Evolutionary conservation across 768 basidiomycete species (phyloP).

Genomic region (Russula foetens): DNA sequence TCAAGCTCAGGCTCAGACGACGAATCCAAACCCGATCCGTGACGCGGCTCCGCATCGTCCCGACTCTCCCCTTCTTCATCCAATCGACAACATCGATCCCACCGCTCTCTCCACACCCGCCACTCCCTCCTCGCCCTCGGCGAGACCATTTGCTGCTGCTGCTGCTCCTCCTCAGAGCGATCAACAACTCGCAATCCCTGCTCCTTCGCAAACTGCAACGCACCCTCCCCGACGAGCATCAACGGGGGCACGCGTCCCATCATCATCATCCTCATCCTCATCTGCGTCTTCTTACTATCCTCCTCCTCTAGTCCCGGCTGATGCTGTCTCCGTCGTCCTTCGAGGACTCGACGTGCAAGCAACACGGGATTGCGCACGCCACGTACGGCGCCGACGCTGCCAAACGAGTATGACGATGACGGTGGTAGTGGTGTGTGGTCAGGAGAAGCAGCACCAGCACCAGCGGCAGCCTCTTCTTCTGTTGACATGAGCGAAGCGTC

Average conservation of each 20-base stretch:
- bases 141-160: no score
- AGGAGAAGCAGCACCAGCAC: no score
- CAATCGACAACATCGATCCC: conserved; percentile 29
- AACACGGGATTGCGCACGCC: conserved; percentile 66
- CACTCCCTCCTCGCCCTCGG: conserved; percentile 45
- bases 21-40: no score
- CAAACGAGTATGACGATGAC: conserved; percentile 35
- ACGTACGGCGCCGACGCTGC: conserved; percentile 57
- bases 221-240: conserved; percentile 56
- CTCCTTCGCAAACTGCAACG: conserved; percentile 42
- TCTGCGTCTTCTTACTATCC: background rate
- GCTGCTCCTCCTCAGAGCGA: conserved; percentile 30
- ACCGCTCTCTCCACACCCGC: conserved; percentile 45
- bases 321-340: conserved; percentile 34
- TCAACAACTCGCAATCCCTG: conserved; percentile 24
- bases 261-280: conserved; percentile 28
- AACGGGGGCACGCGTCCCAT: conserved; percentile 65
- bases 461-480: conserved; percentile 1
- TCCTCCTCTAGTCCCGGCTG: background rate
- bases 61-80: no score
- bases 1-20: background rate
- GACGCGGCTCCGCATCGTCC: no score
- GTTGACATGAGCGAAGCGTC: conserved; percentile 66
- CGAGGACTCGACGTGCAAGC: conserved; percentile 49
- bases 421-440: no score